These are phyloP conservation scores for Berberis vulgaris DNA, from an alignment of 164 flowering plant genomes.

Conservation along the genomic window DNA sequence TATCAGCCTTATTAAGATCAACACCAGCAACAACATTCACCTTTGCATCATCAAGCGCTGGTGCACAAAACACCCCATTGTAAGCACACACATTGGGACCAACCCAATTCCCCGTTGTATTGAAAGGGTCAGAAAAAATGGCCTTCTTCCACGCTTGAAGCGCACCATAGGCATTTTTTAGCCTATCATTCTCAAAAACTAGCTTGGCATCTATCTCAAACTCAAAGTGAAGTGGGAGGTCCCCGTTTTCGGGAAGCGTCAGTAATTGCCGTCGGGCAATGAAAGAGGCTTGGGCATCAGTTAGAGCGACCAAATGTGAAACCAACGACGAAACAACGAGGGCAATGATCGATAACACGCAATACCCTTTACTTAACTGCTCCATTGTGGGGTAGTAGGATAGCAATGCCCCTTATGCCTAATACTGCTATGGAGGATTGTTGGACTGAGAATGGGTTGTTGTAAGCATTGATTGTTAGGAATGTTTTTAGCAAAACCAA, in stretches of 20 bases:
- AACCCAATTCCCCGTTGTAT: constrained; percentile 53
- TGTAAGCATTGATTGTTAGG: too few species aligned
- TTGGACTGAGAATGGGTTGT: too few species aligned
- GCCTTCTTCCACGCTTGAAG: constrained; percentile 69
- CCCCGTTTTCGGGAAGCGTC: not conserved
- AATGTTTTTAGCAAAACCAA: too few species aligned
- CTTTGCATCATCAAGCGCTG: constrained; percentile 41
- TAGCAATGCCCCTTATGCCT: too few species aligned
- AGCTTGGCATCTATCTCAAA: constrained; percentile 12
- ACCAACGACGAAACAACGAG: not conserved
- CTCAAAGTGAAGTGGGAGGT: constrained; percentile 20
- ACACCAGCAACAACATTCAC: constrained; percentile 60
- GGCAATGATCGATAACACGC: not conserved
- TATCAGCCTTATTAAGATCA: constrained; percentile 65
- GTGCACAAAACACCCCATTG: constrained; percentile 58
- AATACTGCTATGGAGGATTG: too few species aligned
- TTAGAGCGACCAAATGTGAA: constrained; percentile 1
- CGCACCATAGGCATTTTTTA: constrained; percentile 46
- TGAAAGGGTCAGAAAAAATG: constrained; percentile 60
- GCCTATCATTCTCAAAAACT: constrained; percentile 19
- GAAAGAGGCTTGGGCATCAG: constrained; percentile 4
- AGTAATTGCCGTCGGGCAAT: constrained; percentile 3
- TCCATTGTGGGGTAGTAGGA: too few species aligned
- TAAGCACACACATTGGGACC: constrained; percentile 65
- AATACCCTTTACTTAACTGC: too few species aligned